Base-by-base conservation (phyloP, 2,329 filamentous ascomycete species). In the Colletotrichum horii region DNA sequence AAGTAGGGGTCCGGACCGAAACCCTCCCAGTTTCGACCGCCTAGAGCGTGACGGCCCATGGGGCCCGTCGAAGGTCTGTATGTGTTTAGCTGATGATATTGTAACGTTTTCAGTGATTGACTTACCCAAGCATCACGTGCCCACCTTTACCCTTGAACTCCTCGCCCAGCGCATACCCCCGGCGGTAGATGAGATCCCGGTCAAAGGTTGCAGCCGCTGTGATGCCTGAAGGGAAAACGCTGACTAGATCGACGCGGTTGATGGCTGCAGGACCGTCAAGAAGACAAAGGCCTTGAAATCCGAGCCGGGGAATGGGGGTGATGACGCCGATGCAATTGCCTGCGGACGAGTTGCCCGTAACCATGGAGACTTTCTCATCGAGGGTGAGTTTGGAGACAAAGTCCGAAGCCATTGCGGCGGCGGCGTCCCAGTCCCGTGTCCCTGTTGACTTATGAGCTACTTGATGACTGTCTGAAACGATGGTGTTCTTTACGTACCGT, bases 201-300 rank as follows among this genome's bases (percentile, higher is more conserved):
- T 94, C 92, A 90, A 93, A 96, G 3, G 94, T 94, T 0, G 94
- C 93, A 8, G 93, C 94, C 12, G 93, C 89, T 68, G 93, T 94
- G 74, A 95, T 87, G 58, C 93, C 94, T 2, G 93, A 91, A 1
- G 94, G 90, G 82, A 95, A 96, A 1, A 91, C 93, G 65, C 52
- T 69, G 52, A 60, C 66, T 2, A 58, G 22, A 28, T 69, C 66
- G 5, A 34, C 66, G 4, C 11, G 32, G 16, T 43, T n/a, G 52
- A 28, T 22, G 0, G 64, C 26, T 3, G 26, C 26, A 0, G 64
- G 64, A 1, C 64, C 64, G 16, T 66, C 64, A 22, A 52, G 38
- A 4, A 66, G 24, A 1, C 64, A 66, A 5, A 66, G 26, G 19
- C 64, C 64, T 24, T 15, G 16, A 84, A 86, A 89, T 11, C 82